Percentiles rank a stretch among this genome's conserved stretches.
phyloP scores from a whole-genome alignment of 2,329 filamentous ascomycete species.

The Alternaria arborescens region DNA sequence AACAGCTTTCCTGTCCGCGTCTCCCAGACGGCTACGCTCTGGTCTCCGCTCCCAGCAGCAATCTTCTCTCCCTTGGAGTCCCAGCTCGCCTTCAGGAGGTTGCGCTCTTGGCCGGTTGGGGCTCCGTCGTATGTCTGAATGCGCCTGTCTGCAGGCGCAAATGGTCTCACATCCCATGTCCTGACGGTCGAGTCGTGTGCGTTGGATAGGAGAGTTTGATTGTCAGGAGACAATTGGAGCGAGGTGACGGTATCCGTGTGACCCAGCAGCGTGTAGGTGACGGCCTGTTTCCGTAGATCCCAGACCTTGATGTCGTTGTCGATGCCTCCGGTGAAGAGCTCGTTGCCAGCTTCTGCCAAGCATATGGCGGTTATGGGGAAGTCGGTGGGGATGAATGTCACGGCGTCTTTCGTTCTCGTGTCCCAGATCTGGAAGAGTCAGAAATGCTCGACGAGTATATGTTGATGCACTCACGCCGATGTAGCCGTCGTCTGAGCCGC shows the following conservation, averaged over 20 bases:
- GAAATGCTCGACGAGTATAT: neutral
- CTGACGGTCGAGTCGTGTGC: conserved; percentile 92
- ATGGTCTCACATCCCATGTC: conserved; percentile 96
- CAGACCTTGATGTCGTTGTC: conserved; percentile 98
- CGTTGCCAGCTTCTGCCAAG: conserved; percentile 92
- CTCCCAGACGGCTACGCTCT: conserved; percentile 92
- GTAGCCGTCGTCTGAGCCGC: conserved; percentile 90
- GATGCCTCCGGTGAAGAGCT: conserved; percentile 92
- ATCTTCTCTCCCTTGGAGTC: conserved; percentile 85
- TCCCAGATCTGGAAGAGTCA: conserved; percentile 77
- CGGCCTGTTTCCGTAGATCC: conserved; percentile 91
- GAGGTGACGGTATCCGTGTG: conserved; percentile 94
- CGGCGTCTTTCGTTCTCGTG: conserved; percentile 85
- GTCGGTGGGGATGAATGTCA: conserved; percentile 87
- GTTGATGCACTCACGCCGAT: conserved; percentile 66
- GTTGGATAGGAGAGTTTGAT: conserved; percentile 88
- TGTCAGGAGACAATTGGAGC: conserved; percentile 89
- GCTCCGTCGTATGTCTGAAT: conserved; percentile 94
- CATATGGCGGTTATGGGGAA: conserved; percentile 93
- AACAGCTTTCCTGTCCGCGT: conserved; percentile 85
- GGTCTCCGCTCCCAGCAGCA: conserved; percentile 87
- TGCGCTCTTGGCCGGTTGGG: conserved; percentile 86
- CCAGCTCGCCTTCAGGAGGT: conserved; percentile 90
- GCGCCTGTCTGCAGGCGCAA: conserved; percentile 85
- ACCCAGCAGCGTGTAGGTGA: conserved; percentile 86